Base-by-base conservation (phyloP, 805 yeast species). In the Cyberlindnera subsufficiens region DNA sequence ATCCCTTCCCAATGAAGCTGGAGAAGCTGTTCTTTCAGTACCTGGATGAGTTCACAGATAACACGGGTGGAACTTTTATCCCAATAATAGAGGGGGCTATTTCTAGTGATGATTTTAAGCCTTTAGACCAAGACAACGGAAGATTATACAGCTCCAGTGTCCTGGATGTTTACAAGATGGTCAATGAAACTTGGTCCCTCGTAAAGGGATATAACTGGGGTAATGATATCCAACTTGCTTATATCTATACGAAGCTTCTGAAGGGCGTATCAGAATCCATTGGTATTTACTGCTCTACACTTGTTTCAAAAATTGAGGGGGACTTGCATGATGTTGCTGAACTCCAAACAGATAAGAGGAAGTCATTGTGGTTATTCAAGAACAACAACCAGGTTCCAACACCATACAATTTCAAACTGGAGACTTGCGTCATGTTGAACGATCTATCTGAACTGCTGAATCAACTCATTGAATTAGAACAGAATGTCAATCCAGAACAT, bases 381-480 rank as follows among this genome's bases (percentile, higher is more conserved):
- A 65, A 43, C 3, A 60, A 59, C 1, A 42, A 66, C 5, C 65
- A 62, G 6, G 49, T 59, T 38, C 73, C 77, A 3, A 72, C 70
- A 14, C 82, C 89, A 0, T 80, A 71, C 54, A 72, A 75, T 35
- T 83, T 83, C 64, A 68, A 71, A 44, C 65, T 71, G 6, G 69
- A 73, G 41, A 80, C 89, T 0, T 86, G 95, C 61, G 77, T 84
- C n/a, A 79, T 83, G n/a, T 65, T 87, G 46, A 86, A 85, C 60
- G 79, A 88, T 53, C 55, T 88, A 9, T 69, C 76, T 1, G 72
- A 75, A 10, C 69, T 77, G 69, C 57, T 71, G 52, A 54, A 63
- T 2, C 75, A 75, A 42, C 51, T 78, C 9, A 64, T 73, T 37
- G 71, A 67, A 30, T 55, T 85, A 16, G 90, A 82, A 53, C 74